Conservation (phyloP, 2,329 filamentous ascomycete species). For the Diaporthe destruens region DNA sequence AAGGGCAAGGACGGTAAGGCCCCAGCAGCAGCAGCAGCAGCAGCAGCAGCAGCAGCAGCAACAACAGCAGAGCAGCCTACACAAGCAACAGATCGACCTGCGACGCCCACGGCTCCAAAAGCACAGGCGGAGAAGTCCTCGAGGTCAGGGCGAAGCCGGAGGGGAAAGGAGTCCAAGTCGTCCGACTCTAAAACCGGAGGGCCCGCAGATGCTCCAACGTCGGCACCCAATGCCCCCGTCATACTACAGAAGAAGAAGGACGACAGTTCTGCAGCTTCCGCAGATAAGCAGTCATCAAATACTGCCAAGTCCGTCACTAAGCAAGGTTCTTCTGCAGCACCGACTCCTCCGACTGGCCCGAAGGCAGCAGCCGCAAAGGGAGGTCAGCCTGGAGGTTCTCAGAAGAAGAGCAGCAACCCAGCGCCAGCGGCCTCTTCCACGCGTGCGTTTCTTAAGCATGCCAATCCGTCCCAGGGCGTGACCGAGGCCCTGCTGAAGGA, state of each 20-base stretch:
- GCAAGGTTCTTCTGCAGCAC: slow-evolving; percentile 45
- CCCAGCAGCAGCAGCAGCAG: slow-evolving; percentile 44
- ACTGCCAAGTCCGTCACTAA: slow-evolving; percentile 42
- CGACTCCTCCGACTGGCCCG: slow-evolving; percentile 44
- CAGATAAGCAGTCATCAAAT: slow-evolving; percentile 45
- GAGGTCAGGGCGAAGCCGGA: slow-evolving; percentile 45
- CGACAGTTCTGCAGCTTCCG: slow-evolving; percentile 43
- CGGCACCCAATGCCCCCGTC: slow-evolving; percentile 50
- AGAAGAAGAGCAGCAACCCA: slow-evolving; percentile 50
- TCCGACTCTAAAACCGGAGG: slow-evolving; percentile 46
- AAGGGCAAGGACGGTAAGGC: slow-evolving; percentile 44
- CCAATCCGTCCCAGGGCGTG: slow-evolving; percentile 90
- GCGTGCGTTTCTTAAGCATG: slow-evolving; percentile 84
- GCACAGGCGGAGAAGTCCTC: slow-evolving; percentile 41
- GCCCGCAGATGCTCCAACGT: slow-evolving; percentile 46
- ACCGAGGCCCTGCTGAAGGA: slow-evolving; percentile 84
- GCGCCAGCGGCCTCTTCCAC: slow-evolving; percentile 61
- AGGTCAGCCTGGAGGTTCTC: slow-evolving; percentile 38
- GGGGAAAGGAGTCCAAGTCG: slow-evolving; percentile 39
- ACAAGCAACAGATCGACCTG: slow-evolving; percentile 36
- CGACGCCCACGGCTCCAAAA: slow-evolving; percentile 50
- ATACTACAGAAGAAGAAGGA: slow-evolving; percentile 56
- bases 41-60: slow-evolving; percentile 45
- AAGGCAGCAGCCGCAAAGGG: slow-evolving; percentile 45
- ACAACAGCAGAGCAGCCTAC: slow-evolving; percentile 40